These are phyloP conservation scores for Aspergillus sergii DNA, from an alignment of 2,329 filamentous ascomycete species.

Conservation along the genomic window DNA sequence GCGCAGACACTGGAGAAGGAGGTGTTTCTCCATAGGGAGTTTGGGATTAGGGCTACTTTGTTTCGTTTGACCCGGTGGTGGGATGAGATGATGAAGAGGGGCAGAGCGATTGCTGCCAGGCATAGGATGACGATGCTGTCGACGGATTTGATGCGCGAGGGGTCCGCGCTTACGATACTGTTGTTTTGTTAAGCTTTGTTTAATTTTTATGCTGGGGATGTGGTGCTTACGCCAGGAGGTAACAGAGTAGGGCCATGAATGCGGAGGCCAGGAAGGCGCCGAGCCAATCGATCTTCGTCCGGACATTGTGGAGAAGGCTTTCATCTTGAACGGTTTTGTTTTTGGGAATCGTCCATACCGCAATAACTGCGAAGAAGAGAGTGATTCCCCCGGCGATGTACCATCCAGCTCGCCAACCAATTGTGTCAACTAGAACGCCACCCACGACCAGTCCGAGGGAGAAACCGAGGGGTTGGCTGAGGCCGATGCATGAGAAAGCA, in stretches of 20 bases:
- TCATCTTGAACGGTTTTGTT: constrained; percentile 9
- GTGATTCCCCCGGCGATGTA: constrained; percentile 52
- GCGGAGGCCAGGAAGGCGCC: constrained; percentile 51
- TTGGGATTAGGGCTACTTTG: constrained; percentile 62
- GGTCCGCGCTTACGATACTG: constrained; percentile 27
- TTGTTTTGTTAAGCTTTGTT: not conserved
- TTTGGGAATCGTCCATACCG: constrained; percentile 44
- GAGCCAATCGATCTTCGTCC: constrained; percentile 55
- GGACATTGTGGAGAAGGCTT: constrained; percentile 15
- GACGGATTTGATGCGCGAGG: constrained; percentile 45
- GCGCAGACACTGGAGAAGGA: constrained; percentile 60
- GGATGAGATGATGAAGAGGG: constrained; percentile 59
- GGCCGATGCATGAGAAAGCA: constrained; percentile 55
- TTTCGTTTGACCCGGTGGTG: constrained; percentile 49
- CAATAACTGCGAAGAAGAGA: constrained; percentile 41
- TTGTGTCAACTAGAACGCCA: constrained; percentile 48
- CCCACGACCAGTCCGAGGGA: constrained; percentile 50
- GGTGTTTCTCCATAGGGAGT: constrained; percentile 62
- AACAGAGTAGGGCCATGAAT: constrained; percentile 54
- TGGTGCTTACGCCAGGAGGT: constrained; percentile 54
- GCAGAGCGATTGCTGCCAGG: constrained; percentile 47
- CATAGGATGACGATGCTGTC: constrained; percentile 51
- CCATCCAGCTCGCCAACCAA: constrained; percentile 58
- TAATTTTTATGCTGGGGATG: too few species aligned
- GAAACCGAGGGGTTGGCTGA: constrained; percentile 56